phyloP scores from a whole-genome alignment of 208 protist species.

The Acanthamoeba lenticulata region DNA sequence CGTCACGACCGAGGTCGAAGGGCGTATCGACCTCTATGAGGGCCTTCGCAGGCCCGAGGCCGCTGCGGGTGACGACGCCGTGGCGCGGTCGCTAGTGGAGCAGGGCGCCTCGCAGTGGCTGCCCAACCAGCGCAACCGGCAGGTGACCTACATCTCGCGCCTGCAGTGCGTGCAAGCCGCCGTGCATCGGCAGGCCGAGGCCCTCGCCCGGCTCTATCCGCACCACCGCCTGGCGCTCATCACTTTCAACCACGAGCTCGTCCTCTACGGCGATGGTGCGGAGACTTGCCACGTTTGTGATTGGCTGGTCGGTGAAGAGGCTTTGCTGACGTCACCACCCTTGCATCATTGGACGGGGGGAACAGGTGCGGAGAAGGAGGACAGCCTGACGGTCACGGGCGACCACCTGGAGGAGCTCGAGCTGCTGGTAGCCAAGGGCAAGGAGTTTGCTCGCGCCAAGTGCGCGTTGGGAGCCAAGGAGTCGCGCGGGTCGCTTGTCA shows the following conservation, averaged over 20 bases:
- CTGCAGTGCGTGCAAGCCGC: conserved; percentile 69
- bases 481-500: background rate
- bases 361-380: background rate
- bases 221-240: conserved; percentile 9
- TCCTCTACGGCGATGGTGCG: conserved; percentile 64
- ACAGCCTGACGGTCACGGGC: background rate
- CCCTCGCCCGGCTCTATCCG: background rate
- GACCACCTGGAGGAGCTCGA: conserved; percentile 60
- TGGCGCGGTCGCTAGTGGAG: background rate
- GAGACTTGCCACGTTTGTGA: no score
- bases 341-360: background rate
- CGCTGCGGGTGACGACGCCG: background rate
- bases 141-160: conserved; percentile 70
- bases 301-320: no score
- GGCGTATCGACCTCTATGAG: conserved; percentile 21
- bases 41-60: background rate
- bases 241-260: conserved; percentile 59
- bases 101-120: conserved; percentile 47
- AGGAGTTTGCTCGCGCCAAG: background rate
- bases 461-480: background rate
- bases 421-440: background rate
- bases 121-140: background rate
- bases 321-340: no score
- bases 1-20: conserved; percentile 31
- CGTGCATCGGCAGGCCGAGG: conserved; percentile 49